Conservation (phyloP, 768 basidiomycete genomes). For the Hirschioporus abietinus region DNA sequence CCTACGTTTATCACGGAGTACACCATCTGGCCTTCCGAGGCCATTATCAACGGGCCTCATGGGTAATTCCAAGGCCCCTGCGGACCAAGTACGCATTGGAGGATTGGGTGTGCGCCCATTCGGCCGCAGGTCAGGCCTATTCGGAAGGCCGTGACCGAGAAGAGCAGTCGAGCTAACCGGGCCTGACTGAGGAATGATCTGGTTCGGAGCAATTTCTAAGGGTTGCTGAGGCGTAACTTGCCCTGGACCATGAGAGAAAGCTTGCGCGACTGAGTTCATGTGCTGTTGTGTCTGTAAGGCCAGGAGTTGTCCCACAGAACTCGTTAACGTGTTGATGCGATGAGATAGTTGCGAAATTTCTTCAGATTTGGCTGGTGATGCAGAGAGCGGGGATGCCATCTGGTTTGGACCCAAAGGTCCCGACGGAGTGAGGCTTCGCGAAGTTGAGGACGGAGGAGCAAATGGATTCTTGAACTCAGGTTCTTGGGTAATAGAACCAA, state of each 20-base stretch:
- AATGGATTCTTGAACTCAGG: constrained; percentile 88
- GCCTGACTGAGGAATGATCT: constrained; percentile 28
- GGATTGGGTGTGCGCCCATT: constrained; percentile 59
- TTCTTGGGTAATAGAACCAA: constrained; percentile 34
- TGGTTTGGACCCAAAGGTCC: constrained; percentile 11
- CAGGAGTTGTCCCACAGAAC: constrained; percentile 81
- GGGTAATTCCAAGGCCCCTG: constrained; percentile 72
- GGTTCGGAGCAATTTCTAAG: constrained; percentile 41
- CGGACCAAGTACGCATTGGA: constrained; percentile 81
- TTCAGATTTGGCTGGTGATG: constrained; percentile 39
- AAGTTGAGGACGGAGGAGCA: constrained; percentile 30
- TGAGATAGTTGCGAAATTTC: constrained; percentile 75
- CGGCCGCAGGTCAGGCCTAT: constrained; percentile 58
- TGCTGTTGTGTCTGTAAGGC: constrained; percentile 73
- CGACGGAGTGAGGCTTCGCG: constrained; percentile 18
- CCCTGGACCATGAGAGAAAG: constrained; percentile 20
- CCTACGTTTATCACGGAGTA: constrained; percentile 65
- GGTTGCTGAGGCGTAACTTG: constrained; percentile 25
- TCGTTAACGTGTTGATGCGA: constrained; percentile 71
- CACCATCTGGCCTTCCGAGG: constrained; percentile 34
- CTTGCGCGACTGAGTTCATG: constrained; percentile 24
- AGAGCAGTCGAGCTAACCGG: constrained; percentile 33
- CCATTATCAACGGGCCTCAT: constrained; percentile 43
- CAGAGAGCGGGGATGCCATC: constrained; percentile 25
- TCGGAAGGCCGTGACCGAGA: constrained; percentile 58